A percentile compares a stretch with the other conserved stretches of the same genome.
phyloP scores from a whole-genome alignment of 73 alveolate genomes.

The Paramecium pentaurelia region DNA sequence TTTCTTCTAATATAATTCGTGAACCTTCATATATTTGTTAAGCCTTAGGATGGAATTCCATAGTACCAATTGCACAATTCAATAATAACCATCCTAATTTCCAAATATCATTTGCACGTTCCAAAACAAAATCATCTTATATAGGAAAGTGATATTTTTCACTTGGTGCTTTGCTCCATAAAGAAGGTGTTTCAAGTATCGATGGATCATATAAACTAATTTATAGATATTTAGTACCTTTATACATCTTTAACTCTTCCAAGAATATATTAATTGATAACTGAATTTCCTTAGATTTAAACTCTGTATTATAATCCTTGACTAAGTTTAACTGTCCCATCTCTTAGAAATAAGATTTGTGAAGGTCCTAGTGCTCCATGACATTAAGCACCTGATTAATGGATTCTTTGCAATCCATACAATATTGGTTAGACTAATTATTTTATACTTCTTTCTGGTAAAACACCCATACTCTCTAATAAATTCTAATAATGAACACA shows the following conservation, averaged over 20 bases:
- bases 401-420: not conserved
- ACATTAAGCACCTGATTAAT: constrained; percentile 24
- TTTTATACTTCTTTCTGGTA: constrained; percentile 42
- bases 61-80: constrained; percentile 27
- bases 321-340: constrained; percentile 18
- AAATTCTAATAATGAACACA: not conserved
- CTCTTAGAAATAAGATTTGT: constrained; percentile 8
- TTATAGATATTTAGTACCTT: not conserved
- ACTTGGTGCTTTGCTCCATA: constrained; percentile 41
- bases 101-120: constrained; percentile 46
- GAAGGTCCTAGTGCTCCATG: constrained; percentile 50
- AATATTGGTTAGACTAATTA: not conserved
- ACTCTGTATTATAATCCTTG: not conserved
- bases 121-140: not conserved
- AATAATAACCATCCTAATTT: constrained; percentile 1
- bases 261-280: not conserved
- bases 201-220: constrained; percentile 37
- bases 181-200: not conserved
- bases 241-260: not conserved
- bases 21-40: constrained; percentile 43
- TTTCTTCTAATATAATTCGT: not conserved
- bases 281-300: not conserved
- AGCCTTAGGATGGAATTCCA: constrained; percentile 48
- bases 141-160: not conserved
- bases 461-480: constrained; percentile 25